A percentile compares a stretch with the other conserved stretches of the same genome.
Conservation (phyloP, 495 filamentous ascomycete species). For the Aeminium ludgeri region DNA sequence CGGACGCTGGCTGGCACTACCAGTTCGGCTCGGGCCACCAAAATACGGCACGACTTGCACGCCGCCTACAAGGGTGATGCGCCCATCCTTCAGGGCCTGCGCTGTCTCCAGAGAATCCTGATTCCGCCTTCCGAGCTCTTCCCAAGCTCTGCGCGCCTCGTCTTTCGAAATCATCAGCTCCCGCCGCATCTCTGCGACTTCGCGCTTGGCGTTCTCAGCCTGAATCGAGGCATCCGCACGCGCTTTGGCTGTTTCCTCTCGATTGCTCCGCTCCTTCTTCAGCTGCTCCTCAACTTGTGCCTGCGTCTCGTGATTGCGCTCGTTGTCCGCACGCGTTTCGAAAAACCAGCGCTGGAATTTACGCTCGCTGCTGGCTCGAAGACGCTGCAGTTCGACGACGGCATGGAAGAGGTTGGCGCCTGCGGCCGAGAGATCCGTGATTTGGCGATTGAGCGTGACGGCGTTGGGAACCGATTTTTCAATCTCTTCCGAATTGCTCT, state of each 20-base stretch:
- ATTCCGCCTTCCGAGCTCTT: slow-evolving; percentile 84
- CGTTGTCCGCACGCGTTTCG: slow-evolving; percentile 75
- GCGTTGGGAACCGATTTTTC: slow-evolving; percentile 57
- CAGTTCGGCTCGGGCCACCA: slow-evolving; percentile 43
- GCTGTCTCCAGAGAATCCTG: slow-evolving; percentile 93
- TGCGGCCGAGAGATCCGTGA: slow-evolving; percentile 86
- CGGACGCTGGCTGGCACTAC: slow-evolving; percentile 27
- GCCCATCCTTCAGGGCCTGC: slow-evolving; percentile 65
- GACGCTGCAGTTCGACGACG: slow-evolving; percentile 87
- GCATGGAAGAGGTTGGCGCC: slow-evolving; percentile 96
- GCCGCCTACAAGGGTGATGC: slow-evolving; percentile 75
- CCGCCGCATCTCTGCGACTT: slow-evolving; percentile 67
- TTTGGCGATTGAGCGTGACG: slow-evolving; percentile 77
- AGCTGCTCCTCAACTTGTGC: slow-evolving; percentile 61
- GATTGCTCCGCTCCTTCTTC: slow-evolving; percentile 50
- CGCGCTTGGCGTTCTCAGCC: slow-evolving; percentile 22
- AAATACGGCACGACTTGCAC: slow-evolving; percentile 96
- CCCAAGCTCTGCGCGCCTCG: slow-evolving; percentile 90
- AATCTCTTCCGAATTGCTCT: slow-evolving; percentile 74
- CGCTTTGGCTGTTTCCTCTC: slow-evolving; percentile 39
- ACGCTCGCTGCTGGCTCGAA: slow-evolving; percentile 85
- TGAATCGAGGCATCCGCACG: slow-evolving; percentile 33
- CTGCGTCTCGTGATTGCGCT: slow-evolving; percentile 69
- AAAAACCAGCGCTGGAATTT: slow-evolving; percentile 99
- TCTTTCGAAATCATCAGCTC: slow-evolving; percentile 91